Evolutionary conservation across 805 yeast genomes (phyloP).

Genomic region (Teunomyces panamensis): DNA sequence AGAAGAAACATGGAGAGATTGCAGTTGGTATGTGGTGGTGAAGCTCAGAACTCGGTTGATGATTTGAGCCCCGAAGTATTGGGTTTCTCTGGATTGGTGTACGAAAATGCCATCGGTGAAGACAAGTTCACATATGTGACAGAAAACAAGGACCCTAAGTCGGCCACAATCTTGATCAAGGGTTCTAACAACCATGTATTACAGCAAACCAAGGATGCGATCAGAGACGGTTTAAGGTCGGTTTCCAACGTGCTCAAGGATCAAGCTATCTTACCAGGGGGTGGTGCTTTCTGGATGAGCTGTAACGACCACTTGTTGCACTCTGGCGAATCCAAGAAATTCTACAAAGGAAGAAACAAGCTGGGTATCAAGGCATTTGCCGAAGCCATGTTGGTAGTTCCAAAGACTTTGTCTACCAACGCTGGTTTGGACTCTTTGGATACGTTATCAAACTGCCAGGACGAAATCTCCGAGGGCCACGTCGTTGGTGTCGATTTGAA

Average conservation of each 20-base stretch:
- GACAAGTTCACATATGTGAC: conserved; percentile 97
- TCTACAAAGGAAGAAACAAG: conserved; percentile 79
- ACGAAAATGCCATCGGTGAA: conserved; percentile 92
- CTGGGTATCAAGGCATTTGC: conserved; percentile 93
- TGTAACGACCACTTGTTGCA: conserved; percentile 65
- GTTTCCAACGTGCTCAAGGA: conserved; percentile 90
- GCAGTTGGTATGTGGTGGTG: conserved; percentile 95
- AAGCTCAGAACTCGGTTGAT: conserved; percentile 96
- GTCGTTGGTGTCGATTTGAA: conserved; percentile 87
- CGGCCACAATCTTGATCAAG: conserved; percentile 87
- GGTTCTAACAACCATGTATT: conserved; percentile 90
- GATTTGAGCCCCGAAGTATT: conserved; percentile 76
- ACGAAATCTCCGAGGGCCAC: conserved; percentile 76
- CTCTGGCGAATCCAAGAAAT: conserved; percentile 42
- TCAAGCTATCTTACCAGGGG: conserved; percentile 87
- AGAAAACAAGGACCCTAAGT: conserved; percentile 82
- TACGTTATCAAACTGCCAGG: conserved; percentile 84
- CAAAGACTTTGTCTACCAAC: conserved; percentile 87
- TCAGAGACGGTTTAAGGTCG: conserved; percentile 94
- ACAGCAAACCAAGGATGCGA: conserved; percentile 93
- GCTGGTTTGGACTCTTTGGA: conserved; percentile 94
- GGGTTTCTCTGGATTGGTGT: conserved; percentile 87
- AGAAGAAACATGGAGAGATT: conserved; percentile 98
- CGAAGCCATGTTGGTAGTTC: conserved; percentile 85
- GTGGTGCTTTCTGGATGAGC: conserved; percentile 90